Base-by-base conservation (phyloP, 169 alveolate genomes). In the Amoebophrya sp. region DNA sequence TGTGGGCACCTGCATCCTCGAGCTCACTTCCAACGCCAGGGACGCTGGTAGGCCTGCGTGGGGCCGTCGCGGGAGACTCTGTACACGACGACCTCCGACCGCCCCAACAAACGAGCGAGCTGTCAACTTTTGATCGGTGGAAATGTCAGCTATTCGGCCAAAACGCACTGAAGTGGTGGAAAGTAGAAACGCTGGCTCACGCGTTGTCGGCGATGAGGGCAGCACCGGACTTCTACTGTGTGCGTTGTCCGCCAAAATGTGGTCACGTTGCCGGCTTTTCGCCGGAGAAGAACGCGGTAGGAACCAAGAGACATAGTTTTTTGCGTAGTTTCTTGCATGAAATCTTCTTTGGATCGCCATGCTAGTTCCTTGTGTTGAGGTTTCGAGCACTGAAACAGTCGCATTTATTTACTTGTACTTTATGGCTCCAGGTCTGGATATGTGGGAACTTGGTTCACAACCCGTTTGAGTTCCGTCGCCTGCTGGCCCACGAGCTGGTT, bases 401-500 rank as follows among this genome's bases (percentile, higher is more conserved):
- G 66, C 18, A 47, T 12, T 18, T 47, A 47, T 18, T 12, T 12
- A 12, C 66, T 12, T 12, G 7, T 18, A 47, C 66, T 12, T 12
- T 47, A 7, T 7, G 18, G 66, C 18, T 47, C 18, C 66, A 47
- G 83, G 92, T 94, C 47, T 94, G 95, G 95, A 89, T 94, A n/a
- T 94, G 95, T 89, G 90, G 93, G 55, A 94, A 94, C 91, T 92
- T 92, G 39, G 91, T 94, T 41, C 92, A 77, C 77, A 94, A 90
- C 90, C 92, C 92, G 40, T 94, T 91, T 91, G 93, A 92, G 77
- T 93, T 94, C 77, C 93, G 93, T 89, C 92, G 93, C 88, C 92
- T 94, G 77, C 77, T 94, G 90, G 93, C 94, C 0, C 95, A 94
- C 90, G 94, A 94, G 89, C 94, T 94, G 77, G 92, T 94, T 29